A percentile compares a stretch with the other conserved stretches of the same genome.
phyloP scores from a whole-genome alignment of 495 filamentous ascomycete species.

The Penicillium malachiteum region DNA sequence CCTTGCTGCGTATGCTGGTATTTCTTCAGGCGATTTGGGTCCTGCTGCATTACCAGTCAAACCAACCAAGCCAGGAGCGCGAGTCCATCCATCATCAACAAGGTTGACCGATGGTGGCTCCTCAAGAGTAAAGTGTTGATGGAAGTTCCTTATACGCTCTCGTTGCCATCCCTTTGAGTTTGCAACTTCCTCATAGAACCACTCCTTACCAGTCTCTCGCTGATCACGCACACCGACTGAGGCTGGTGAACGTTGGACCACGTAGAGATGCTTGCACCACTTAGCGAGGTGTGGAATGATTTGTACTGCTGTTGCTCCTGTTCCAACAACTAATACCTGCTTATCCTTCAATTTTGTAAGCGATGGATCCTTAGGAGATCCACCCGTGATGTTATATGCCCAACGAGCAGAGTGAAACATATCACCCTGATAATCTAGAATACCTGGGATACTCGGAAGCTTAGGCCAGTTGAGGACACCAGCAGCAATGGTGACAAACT shows the following conservation, averaged over 20 bases:
- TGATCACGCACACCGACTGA: conserved; percentile 49
- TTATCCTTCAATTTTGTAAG: conserved; percentile 43
- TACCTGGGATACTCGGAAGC: conserved; percentile 23
- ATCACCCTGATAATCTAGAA: conserved; percentile 21
- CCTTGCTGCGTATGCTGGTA: not conserved
- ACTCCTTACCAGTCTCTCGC: conserved; percentile 44
- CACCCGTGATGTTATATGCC: conserved; percentile 51
- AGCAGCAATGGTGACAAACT: conserved; percentile 21
- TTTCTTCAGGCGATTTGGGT: not conserved
- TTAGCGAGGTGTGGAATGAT: conserved; percentile 34
- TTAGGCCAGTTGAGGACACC: conserved; percentile 21
- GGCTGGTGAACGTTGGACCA: conserved; percentile 54
- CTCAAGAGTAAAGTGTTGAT: conserved; percentile 22
- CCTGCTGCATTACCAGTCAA: not conserved
- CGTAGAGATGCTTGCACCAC: conserved; percentile 35
- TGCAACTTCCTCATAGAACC: conserved; percentile 40
- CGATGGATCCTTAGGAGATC: conserved; percentile 39
- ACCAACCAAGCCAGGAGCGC: conserved; percentile 11
- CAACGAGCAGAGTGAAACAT: conserved; percentile 45
- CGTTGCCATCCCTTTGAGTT: conserved; percentile 45
- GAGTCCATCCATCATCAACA: conserved; percentile 43
- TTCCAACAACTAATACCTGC: conserved; percentile 48
- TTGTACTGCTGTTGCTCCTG: conserved; percentile 48
- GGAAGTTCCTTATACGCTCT: conserved; percentile 15
- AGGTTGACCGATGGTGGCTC: conserved; percentile 23